Percentiles rank a stretch among this genome's conserved stretches.
These are phyloP conservation scores for Citrus inodora DNA, from an alignment of 345 rosid genomes.

Conservation along the genomic window DNA sequence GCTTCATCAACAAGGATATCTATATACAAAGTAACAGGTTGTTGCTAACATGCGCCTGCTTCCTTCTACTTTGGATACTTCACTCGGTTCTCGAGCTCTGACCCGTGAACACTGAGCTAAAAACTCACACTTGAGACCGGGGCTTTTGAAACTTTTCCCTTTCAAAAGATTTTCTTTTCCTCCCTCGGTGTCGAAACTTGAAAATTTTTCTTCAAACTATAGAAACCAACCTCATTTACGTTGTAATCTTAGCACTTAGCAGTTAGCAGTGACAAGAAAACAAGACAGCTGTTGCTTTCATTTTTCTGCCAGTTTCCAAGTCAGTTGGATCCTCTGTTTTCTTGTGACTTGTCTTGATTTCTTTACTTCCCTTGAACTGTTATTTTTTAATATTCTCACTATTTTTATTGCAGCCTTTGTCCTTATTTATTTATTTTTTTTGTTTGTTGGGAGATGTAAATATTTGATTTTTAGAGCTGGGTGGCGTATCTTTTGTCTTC, in stretches of 20 bases:
- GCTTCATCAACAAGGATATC: background rate
- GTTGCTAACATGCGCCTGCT: background rate
- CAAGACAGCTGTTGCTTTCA: background rate
- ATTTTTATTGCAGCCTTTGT: background rate
- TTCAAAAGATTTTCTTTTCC: background rate
- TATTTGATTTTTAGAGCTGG: constrained; percentile 1
- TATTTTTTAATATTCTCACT: background rate
- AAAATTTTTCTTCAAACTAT: background rate
- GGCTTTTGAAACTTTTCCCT: background rate
- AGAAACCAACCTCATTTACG: background rate
- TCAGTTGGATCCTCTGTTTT: background rate
- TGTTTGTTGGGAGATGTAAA: constrained; percentile 1
- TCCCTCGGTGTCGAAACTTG: background rate
- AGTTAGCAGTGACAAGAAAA: background rate
- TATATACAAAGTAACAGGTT: background rate
- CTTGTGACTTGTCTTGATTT: background rate
- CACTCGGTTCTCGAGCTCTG: constrained; percentile 23
- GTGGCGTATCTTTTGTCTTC: background rate
- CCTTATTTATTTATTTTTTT: background rate
- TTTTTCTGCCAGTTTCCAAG: background rate
- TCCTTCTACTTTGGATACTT: constrained; percentile 25
- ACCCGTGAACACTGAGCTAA: background rate
- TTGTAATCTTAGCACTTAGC: background rate
- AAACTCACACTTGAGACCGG: background rate
- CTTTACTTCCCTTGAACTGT: background rate